A percentile compares a stretch with the other conserved stretches of the same genome.
These are phyloP conservation scores for Globisporangium emineosum DNA, from an alignment of 352 stramenopile species.

Conservation along the genomic window DNA sequence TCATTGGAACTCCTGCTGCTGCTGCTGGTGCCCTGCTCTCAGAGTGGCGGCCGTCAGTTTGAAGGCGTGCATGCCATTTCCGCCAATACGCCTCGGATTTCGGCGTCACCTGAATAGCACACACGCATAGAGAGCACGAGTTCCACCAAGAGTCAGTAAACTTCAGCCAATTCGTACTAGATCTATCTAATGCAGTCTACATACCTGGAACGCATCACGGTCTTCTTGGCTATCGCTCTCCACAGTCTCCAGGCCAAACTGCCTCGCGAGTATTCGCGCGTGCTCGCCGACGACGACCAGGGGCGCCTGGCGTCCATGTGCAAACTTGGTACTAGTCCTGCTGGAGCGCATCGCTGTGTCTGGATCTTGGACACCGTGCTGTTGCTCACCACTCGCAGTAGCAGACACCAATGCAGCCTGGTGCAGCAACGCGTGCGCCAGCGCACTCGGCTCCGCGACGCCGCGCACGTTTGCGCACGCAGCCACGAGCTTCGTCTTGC, in stretches of 20 bases:
- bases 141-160: too few species aligned
- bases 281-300: conserved; percentile 56
- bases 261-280: conserved; percentile 26
- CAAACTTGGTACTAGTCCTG: conserved; percentile 10
- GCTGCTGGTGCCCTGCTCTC: neutral
- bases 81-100: conserved; percentile 31
- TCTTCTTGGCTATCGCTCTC: conserved; percentile 15
- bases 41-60: conserved; percentile 3
- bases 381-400: neutral
- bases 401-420: conserved; percentile 13
- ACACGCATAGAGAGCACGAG: neutral
- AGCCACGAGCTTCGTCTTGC: conserved; percentile 28
- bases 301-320: conserved; percentile 47
- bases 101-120: conserved; percentile 1
- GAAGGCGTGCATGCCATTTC: conserved; percentile 44
- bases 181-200: too few species aligned
- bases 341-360: neutral
- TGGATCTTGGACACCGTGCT: neutral
- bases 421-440: conserved; percentile 42
- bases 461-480: conserved; percentile 47
- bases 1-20: neutral
- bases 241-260: conserved; percentile 38
- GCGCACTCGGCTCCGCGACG: conserved; percentile 43
- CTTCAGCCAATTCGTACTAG: too few species aligned
- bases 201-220: conserved; percentile 36